These are phyloP conservation scores for Camelina sativa DNA, from an alignment of 345 rosid species.

Conservation along the genomic window DNA sequence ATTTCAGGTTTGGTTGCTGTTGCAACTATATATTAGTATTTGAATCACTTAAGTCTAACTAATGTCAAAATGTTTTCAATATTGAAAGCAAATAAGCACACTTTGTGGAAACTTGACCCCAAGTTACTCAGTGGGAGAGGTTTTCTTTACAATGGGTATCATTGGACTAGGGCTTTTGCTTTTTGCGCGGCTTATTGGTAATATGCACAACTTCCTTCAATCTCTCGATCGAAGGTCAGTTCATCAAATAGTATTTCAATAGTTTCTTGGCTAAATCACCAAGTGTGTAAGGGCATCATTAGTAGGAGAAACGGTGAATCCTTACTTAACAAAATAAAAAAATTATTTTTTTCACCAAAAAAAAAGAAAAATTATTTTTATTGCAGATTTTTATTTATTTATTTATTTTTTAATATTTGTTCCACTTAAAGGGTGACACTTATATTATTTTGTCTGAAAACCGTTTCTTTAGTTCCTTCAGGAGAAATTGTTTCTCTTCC, in stretches of 20 bases:
- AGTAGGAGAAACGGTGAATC: no score
- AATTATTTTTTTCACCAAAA: no score
- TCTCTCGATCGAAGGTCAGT: constrained; percentile 70
- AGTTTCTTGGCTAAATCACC: background rate
- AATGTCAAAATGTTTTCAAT: background rate
- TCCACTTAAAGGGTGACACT: no score
- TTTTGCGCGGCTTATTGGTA: constrained; percentile 86
- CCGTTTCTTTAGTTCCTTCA: no score
- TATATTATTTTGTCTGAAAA: no score
- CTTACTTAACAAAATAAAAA: no score
- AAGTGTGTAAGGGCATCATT: background rate
- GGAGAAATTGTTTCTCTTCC: no score
- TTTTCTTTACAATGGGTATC: constrained; percentile 77
- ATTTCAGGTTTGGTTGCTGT: background rate
- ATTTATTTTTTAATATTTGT: no score
- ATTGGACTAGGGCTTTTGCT: constrained; percentile 81
- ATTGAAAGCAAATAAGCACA: constrained; percentile 83
- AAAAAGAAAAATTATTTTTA: no score
- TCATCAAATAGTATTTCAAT: background rate
- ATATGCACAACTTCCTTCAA: constrained; percentile 90
- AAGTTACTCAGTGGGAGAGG: constrained; percentile 72
- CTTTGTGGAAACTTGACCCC: constrained; percentile 81
- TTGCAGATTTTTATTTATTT: no score
- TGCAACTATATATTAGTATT: background rate
- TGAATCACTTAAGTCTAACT: background rate